Conservation (phyloP, 2,329 filamentous ascomycete genomes). For the Pseudocercospora pini-densiflorae region DNA sequence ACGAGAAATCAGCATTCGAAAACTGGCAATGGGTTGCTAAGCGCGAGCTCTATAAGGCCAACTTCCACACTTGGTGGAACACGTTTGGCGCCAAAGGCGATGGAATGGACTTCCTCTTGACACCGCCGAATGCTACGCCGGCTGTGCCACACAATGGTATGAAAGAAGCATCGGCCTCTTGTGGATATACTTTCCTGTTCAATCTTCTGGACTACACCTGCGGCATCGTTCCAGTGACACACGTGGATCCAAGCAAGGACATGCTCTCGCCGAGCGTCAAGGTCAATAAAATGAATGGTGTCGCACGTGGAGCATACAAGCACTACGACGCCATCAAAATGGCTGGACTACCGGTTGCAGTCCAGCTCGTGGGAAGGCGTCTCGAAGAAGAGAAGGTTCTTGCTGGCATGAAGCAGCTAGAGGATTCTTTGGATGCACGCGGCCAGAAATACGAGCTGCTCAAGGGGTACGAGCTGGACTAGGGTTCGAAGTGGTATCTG, state of each 20-base stretch:
- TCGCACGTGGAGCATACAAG: slow-evolving; percentile 82
- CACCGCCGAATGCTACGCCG: slow-evolving; percentile 87
- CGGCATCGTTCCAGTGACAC: slow-evolving; percentile 82
- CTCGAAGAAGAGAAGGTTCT: slow-evolving; percentile 89
- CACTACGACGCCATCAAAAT: slow-evolving; percentile 81
- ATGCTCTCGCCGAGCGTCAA: slow-evolving; percentile 66
- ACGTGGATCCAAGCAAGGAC: slow-evolving; percentile 74
- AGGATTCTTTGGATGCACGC: slow-evolving; percentile 68
- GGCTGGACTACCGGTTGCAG: slow-evolving; percentile 84
- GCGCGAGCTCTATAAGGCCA: slow-evolving; percentile 76
- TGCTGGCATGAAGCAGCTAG: slow-evolving; percentile 76
- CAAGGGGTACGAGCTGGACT: slow-evolving; percentile 34
- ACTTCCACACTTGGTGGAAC: slow-evolving; percentile 88
- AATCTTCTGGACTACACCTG: slow-evolving; percentile 87
- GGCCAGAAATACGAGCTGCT: slow-evolving; percentile 57
- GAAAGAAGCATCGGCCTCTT: slow-evolving; percentile 81
- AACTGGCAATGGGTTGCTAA: slow-evolving; percentile 81
- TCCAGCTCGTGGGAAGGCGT: slow-evolving; percentile 80
- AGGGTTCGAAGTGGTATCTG: background rate
- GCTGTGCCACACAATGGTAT: slow-evolving; percentile 87
- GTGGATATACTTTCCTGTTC: slow-evolving; percentile 92
- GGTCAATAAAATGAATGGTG: slow-evolving; percentile 71
- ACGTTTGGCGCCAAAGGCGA: slow-evolving; percentile 50
- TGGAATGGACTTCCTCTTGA: slow-evolving; percentile 74
- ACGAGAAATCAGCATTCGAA: slow-evolving; percentile 73